Evolutionary conservation across 2,329 filamentous ascomycete genomes (phyloP), one percentile per base, ranked within the genome.

Genomic region (Aureobasidium subglaciale): DNA sequence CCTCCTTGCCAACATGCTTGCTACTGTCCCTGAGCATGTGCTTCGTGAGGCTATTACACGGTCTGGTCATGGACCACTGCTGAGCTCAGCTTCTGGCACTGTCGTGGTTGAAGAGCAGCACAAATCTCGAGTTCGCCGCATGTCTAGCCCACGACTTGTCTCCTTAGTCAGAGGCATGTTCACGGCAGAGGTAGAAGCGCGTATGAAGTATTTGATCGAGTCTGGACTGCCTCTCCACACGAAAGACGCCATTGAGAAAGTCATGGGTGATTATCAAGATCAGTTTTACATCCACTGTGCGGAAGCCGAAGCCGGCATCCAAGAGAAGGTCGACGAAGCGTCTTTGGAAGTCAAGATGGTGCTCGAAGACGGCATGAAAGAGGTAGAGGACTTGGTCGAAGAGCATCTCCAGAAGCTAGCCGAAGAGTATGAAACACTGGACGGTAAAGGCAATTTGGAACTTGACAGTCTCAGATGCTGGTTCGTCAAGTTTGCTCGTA

Each of bases 181-280:
- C 15, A 38, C 30, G 4, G n/a, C 22, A 10, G 32, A 37, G n/a
- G 22, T 49, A 11, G 46, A 29, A 6, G 16, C 46, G 8, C 46
- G 46, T 4, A 15, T 49, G 20, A 49, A 29, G 13, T 49, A 34
- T 15, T 32, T 49, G 6, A 32, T 49, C 4, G 46, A 49, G 46
- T 27, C 46, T n/a, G 46, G 32, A 13, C 32, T 49, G 20, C 46
- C 46, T 24, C 22, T 38, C 5, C 34, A 49, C 4, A 49, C 32
- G 13, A 49, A 49, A 5, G 46, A 27, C 3, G 32, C 46, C 11
- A 49, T 49, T 5, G 46, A 49, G 11, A 49, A 27, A 10, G 8
- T 49, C 32, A 49, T 49, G 46, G 46, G 38, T n/a, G 46, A 49
- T 16, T 49, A 49, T 20, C 46, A 49, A 8, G 29, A 49, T 29